Conservation (phyloP, 1,139 yeast genomes). For the Candida tunisiensis region DNA sequence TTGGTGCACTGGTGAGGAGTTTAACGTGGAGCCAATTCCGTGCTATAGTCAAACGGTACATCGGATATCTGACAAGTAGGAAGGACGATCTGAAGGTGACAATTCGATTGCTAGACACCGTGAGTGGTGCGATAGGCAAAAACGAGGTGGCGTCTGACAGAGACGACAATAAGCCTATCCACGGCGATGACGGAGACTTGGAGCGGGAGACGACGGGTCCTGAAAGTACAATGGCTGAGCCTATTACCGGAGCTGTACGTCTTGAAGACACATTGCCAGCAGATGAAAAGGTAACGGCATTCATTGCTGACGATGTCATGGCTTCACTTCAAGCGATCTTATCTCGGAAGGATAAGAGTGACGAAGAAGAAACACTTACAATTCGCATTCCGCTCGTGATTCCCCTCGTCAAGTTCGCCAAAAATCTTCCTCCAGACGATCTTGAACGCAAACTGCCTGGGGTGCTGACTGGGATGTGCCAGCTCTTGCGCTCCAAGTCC, state of each 20-base stretch:
- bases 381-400: slow-evolving; percentile 68
- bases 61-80: slow-evolving; percentile 32
- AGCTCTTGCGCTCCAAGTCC: slow-evolving; percentile 69
- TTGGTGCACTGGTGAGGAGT: slow-evolving; percentile 40
- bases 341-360: slow-evolving; percentile 19
- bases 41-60: slow-evolving; percentile 58
- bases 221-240: slow-evolving; percentile 4
- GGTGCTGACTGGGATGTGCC: slow-evolving; percentile 68
- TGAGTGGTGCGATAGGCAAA: slow-evolving; percentile 39
- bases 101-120: slow-evolving; percentile 46
- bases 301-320: slow-evolving; percentile 39
- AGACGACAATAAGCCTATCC: slow-evolving; percentile 10
- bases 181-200: slow-evolving; percentile 2
- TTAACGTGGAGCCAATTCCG: slow-evolving; percentile 70
- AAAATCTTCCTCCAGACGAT: slow-evolving; percentile 42
- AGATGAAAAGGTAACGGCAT: slow-evolving; percentile 29
- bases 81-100: slow-evolving; percentile 39
- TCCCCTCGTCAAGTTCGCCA: slow-evolving; percentile 55
- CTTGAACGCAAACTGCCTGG: slow-evolving; percentile 58
- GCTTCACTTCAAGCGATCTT: slow-evolving; percentile 47
- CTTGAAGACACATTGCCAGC: slow-evolving; percentile 16
- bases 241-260: slow-evolving; percentile 7
- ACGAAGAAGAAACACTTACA: slow-evolving; percentile 59
- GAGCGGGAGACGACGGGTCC: slow-evolving; percentile 2
- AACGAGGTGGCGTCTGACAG: not conserved